These are phyloP conservation scores for Nyssa sinensis DNA, from an alignment of 148 eudicot species.

Conservation along the genomic window DNA sequence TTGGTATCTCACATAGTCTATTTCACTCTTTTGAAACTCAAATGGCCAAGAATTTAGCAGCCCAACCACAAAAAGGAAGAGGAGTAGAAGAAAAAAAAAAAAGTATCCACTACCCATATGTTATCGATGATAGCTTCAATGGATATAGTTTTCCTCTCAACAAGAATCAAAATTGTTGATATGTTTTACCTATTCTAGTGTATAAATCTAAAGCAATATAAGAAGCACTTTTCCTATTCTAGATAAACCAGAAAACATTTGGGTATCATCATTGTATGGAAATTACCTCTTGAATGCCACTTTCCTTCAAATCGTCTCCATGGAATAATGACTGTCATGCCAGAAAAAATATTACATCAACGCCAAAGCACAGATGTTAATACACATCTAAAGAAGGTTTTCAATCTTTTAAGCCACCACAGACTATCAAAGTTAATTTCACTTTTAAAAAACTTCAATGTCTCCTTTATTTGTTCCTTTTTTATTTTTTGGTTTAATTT, in stretches of 20 bases:
- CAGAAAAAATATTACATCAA: conserved; percentile 16
- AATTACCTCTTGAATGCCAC: conserved; percentile 84
- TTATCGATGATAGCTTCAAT: background rate
- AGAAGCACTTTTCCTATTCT: background rate
- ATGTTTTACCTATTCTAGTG: background rate
- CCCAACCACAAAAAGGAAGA: background rate
- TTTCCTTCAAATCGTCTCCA: conserved; percentile 75
- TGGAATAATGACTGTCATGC: conserved; percentile 67
- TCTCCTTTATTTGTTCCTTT: background rate
- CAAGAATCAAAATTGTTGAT: no score
- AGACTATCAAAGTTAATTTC: background rate
- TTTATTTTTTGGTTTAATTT: background rate
- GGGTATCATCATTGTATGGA: background rate
- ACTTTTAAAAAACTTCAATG: background rate
- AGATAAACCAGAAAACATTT: conserved; percentile 2
- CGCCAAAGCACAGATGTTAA: conserved; percentile 10
- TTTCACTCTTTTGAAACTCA: background rate
- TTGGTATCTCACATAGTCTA: background rate
- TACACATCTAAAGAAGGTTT: background rate
- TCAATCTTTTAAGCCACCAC: conserved; percentile 2
- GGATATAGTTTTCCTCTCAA: background rate
- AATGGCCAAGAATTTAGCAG: background rate
- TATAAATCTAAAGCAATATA: conserved; percentile 3
- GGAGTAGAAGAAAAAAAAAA: no score
- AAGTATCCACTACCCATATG: no score